phyloP scores from a whole-genome alignment of 2,329 filamentous ascomycete species.

The Orbilia quercus region DNA sequence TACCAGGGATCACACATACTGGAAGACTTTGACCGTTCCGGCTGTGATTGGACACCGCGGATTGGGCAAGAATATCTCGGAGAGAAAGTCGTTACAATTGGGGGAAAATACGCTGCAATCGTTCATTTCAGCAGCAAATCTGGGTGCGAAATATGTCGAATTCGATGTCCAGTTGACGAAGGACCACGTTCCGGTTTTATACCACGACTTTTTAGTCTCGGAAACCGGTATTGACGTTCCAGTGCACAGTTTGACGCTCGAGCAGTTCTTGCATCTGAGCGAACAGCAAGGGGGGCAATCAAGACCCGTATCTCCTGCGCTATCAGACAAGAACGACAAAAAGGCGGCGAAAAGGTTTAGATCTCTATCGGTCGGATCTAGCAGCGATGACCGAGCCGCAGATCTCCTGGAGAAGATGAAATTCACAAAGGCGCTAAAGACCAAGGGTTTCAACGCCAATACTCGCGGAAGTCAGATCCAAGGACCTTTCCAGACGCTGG shows the following conservation, averaged over 20 bases:
- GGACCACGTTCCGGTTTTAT: constrained; percentile 96
- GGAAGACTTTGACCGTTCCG: constrained; percentile 81
- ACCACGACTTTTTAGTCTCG: constrained; percentile 97
- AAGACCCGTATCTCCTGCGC: constrained; percentile 62
- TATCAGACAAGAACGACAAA: constrained; percentile 63
- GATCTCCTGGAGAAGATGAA: constrained; percentile 88
- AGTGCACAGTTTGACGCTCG: constrained; percentile 91
- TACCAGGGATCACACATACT: constrained; percentile 90
- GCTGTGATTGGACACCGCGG: constrained; percentile 74
- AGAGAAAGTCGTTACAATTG: constrained; percentile 87
- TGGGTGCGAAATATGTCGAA: constrained; percentile 81
- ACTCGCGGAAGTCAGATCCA: constrained; percentile 94
- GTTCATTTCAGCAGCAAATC: constrained; percentile 93
- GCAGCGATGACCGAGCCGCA: constrained; percentile 64
- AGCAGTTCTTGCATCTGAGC: constrained; percentile 69
- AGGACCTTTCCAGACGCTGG: constrained; percentile 91
- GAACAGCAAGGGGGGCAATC: constrained; percentile 63
- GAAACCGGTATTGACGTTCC: constrained; percentile 97
- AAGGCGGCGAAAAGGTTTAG: constrained; percentile 62
- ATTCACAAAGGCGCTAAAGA: constrained; percentile 95
- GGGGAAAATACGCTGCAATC: constrained; percentile 96
- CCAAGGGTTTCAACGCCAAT: constrained; percentile 91
- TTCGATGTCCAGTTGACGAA: constrained; percentile 98
- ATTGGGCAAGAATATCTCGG: constrained; percentile 87
- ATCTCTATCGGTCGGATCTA: constrained; percentile 71